A percentile compares a stretch with the other conserved stretches of the same genome.
These are phyloP conservation scores for Fusarium nematophilum DNA, from an alignment of 2,329 filamentous ascomycete genomes.

Conservation along the genomic window DNA sequence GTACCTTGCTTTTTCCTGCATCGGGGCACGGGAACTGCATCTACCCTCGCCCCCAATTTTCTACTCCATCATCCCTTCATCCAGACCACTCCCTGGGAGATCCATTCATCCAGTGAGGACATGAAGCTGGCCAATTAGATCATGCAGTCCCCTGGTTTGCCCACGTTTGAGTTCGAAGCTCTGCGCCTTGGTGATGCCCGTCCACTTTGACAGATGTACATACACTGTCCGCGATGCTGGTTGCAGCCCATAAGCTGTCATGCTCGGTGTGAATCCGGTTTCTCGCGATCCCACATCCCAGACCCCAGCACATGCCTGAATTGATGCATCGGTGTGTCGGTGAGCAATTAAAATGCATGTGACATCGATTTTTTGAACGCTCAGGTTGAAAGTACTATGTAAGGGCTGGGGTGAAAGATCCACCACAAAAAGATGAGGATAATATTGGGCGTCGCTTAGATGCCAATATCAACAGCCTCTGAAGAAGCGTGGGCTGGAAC, in stretches of 20 bases:
- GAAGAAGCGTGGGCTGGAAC: too few relatives aligned
- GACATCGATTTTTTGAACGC: slow-evolving; percentile 8
- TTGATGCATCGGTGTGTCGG: slow-evolving; percentile 27
- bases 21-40: slow-evolving; percentile 28
- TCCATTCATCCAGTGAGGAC: slow-evolving; percentile 12
- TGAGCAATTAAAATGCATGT: slow-evolving; percentile 24
- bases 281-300: slow-evolving; percentile 31
- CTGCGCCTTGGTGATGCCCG: slow-evolving; percentile 8
- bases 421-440: slow-evolving; percentile 5
- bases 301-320: slow-evolving; percentile 10
- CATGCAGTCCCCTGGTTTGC: background rate
- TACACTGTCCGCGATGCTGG: slow-evolving; percentile 4
- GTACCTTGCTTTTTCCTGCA: slow-evolving; percentile 23
- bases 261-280: slow-evolving; percentile 34
- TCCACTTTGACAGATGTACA: slow-evolving; percentile 5
- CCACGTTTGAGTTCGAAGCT: slow-evolving; percentile 8
- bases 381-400: background rate
- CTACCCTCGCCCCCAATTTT: slow-evolving; percentile 21
- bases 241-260: background rate
- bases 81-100: slow-evolving; percentile 14
- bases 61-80: slow-evolving; percentile 16
- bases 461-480: too few relatives aligned
- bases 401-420: slow-evolving; percentile 15
- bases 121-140: slow-evolving; percentile 16
- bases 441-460: background rate